These are phyloP conservation scores for Cryptococcus neoformans DNA, from an alignment of 1,284 basidiomycete genomes.

Conservation along the genomic window DNA sequence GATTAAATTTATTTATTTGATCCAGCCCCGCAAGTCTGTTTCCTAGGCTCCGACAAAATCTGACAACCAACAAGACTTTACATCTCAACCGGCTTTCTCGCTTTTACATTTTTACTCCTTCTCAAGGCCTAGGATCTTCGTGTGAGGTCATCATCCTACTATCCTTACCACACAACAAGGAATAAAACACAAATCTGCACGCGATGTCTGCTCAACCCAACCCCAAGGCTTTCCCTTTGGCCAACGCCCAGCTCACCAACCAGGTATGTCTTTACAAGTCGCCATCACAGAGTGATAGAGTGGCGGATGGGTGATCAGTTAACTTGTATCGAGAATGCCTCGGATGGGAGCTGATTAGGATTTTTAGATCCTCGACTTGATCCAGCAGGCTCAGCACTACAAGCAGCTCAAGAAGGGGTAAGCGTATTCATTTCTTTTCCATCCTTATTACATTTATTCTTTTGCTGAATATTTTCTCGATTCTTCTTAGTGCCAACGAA, in stretches of 20 bases:
- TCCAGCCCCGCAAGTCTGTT: too few relatives aligned
- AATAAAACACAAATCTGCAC: conserved; percentile 9
- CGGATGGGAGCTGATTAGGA: neutral
- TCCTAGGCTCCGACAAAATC: too few relatives aligned
- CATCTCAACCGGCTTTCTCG: too few relatives aligned
- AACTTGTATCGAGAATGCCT: neutral
- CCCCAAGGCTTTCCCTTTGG: conserved; percentile 90
- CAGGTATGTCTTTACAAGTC: conserved; percentile 59
- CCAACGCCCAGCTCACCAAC: conserved; percentile 87
- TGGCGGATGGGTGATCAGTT: neutral
- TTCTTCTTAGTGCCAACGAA: conserved; percentile 42
- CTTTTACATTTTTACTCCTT: neutral
- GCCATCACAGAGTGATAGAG: neutral
- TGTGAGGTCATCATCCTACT: conserved; percentile 19
- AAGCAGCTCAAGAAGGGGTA: conserved; percentile 96
- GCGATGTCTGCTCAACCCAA: conserved; percentile 48
- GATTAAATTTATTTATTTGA: neutral
- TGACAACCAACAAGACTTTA: too few relatives aligned
- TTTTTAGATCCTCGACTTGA: conserved; percentile 76
- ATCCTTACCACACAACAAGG: neutral
- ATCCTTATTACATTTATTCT: neutral
- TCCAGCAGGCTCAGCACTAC: conserved; percentile 86
- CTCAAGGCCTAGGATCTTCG: conserved; percentile 24
- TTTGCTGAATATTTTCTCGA: neutral
- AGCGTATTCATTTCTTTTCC: conserved; percentile 41